A percentile compares a stretch with the other conserved stretches of the same genome.
Conservation (phyloP, 1,284 basidiomycete species). For the Microbotryum scabiosae region DNA sequence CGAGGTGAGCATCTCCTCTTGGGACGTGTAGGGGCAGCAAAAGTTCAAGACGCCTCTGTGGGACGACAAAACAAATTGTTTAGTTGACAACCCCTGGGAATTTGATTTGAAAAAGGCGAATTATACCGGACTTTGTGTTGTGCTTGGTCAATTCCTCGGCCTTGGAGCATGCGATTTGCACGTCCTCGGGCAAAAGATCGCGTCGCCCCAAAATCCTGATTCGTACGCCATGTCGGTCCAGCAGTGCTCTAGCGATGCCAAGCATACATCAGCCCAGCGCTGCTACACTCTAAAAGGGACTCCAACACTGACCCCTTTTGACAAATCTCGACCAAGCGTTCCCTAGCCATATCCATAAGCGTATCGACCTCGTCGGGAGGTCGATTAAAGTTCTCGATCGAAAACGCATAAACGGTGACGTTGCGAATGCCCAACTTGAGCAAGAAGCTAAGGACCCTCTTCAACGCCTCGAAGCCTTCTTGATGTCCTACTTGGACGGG, state of each 20-base stretch:
- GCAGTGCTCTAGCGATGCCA: slow-evolving; percentile 52
- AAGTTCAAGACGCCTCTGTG: slow-evolving; percentile 80
- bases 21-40: slow-evolving; percentile 86
- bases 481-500: slow-evolving; percentile 76
- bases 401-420: slow-evolving; percentile 90
- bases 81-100: not conserved
- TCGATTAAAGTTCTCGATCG: slow-evolving; percentile 96
- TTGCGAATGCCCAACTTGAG: slow-evolving; percentile 64
- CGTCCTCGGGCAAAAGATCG: slow-evolving; percentile 65
- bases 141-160: slow-evolving; percentile 72
- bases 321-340: slow-evolving; percentile 73
- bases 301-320: slow-evolving; percentile 58
- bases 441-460: slow-evolving; percentile 63
- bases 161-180: slow-evolving; percentile 59
- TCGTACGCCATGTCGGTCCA: slow-evolving; percentile 72
- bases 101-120: not conserved
- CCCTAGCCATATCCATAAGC: slow-evolving; percentile 75
- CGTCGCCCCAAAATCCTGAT: slow-evolving; percentile 73
- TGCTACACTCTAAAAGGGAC: not conserved
- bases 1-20: slow-evolving; percentile 81
- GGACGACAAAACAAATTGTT: not conserved
- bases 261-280: not conserved
- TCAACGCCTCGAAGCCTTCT: slow-evolving; percentile 73
- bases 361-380: slow-evolving; percentile 74
- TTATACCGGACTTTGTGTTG: slow-evolving; percentile 54